Percentiles rank a stretch among this genome's conserved stretches.
phyloP scores from a whole-genome alignment of 495 filamentous ascomycete species.

The Tuber microsphaerosporum region DNA sequence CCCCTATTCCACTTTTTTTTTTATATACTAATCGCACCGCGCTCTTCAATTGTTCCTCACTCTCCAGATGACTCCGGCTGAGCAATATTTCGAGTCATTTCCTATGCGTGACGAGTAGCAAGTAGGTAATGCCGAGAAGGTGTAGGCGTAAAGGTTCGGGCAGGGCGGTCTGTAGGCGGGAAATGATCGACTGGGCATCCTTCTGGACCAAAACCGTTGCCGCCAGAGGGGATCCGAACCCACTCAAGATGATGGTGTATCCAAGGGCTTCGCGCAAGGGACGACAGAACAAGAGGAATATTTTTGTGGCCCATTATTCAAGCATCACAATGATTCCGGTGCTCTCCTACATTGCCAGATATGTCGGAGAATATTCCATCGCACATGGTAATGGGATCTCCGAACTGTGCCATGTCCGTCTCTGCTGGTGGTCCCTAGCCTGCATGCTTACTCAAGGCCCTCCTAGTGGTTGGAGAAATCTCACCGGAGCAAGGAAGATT shows the following conservation, averaged over 20 bases:
- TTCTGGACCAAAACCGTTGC: too few species aligned
- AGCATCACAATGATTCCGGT: neutral
- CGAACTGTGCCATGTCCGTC: neutral
- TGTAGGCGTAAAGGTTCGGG: too few species aligned
- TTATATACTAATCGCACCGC: conserved; percentile 42
- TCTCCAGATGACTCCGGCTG: conserved; percentile 42
- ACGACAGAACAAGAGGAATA: neutral
- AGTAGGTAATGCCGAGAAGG: too few species aligned
- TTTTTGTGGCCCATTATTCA: neutral
- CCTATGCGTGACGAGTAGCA: too few species aligned
- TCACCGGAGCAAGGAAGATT: neutral
- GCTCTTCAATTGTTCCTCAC: conserved; percentile 45
- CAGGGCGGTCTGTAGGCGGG: too few species aligned
- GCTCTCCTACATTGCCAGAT: neutral
- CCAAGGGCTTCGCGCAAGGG: neutral
- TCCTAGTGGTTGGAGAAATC: neutral
- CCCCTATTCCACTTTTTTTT: conserved; percentile 47
- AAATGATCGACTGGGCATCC: too few species aligned
- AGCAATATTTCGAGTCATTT: conserved; percentile 43
- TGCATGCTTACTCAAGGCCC: neutral
- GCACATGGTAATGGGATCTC: neutral
- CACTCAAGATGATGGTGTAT: neutral
- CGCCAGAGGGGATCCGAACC: too few species aligned
- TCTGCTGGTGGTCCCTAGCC: neutral
- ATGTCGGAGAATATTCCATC: neutral